phyloP scores from a whole-genome alignment of 176 grass and related monocot species.

The Ensete ventricosum region DNA sequence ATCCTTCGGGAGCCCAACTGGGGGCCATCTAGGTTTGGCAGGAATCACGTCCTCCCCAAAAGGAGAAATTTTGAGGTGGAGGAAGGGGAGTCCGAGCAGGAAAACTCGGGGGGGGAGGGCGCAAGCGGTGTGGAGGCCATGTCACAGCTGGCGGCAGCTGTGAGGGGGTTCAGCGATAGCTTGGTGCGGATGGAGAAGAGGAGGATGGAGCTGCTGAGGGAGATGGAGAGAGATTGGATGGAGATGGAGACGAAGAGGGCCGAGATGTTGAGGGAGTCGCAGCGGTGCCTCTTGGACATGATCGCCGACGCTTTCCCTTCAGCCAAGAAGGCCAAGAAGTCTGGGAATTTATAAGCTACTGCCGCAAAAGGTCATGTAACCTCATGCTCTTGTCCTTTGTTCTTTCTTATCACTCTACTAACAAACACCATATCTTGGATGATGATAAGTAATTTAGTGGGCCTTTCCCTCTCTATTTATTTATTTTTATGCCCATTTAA shows the following conservation, averaged over 20 bases:
- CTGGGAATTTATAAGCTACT: slow-evolving; percentile 19
- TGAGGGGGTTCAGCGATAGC: slow-evolving; percentile 56
- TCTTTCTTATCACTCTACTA: not conserved
- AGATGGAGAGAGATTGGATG: slow-evolving; percentile 69
- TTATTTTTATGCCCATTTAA: not conserved
- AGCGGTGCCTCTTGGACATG: slow-evolving; percentile 42
- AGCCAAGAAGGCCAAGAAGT: slow-evolving; percentile 62
- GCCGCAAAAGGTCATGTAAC: slow-evolving; percentile 9
- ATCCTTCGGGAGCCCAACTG: slow-evolving; percentile 40
- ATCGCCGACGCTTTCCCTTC: slow-evolving; percentile 25
- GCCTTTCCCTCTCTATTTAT: not conserved
- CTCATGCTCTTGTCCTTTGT: not conserved
- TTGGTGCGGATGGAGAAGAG: slow-evolving; percentile 66
- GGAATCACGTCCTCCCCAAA: slow-evolving; percentile 40
- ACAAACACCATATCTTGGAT: not conserved
- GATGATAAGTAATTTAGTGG: no score
- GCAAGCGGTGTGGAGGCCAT: not conserved
- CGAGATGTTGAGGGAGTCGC: slow-evolving; percentile 53
- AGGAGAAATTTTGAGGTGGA: slow-evolving; percentile 37
- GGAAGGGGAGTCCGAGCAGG: slow-evolving; percentile 29
- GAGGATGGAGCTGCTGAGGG: slow-evolving; percentile 62
- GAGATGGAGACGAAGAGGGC: slow-evolving; percentile 54
- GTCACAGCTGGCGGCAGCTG: slow-evolving; percentile 28
- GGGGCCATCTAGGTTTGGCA: slow-evolving; percentile 17
- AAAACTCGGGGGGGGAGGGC: not conserved